phyloP scores from a whole-genome alignment of 306 rosid genomes.

The Quercus parvula region DNA sequence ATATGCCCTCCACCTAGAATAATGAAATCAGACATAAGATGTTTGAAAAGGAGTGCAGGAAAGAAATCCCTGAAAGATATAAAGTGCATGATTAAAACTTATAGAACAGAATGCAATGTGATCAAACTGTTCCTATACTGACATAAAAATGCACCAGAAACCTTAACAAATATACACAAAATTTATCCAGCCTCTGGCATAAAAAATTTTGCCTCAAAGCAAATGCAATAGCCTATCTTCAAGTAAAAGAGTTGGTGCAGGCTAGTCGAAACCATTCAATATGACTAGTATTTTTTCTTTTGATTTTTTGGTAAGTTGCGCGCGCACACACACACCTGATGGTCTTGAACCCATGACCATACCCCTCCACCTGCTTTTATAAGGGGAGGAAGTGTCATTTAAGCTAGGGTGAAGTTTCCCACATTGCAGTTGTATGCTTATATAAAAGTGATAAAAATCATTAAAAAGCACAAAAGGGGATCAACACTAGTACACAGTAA shows the following conservation, averaged over 20 bases:
- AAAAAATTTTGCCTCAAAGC: background rate
- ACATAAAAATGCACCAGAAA: background rate
- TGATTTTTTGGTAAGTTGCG: too few species aligned
- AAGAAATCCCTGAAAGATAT: background rate
- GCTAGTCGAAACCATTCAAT: background rate
- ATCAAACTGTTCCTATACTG: background rate
- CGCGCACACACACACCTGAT: too few species aligned
- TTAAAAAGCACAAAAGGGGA: too few species aligned
- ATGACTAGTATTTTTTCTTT: too few species aligned
- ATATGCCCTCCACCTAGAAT: conserved; percentile 84
- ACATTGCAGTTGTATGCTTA: too few species aligned
- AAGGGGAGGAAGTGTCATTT: too few species aligned
- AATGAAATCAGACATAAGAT: conserved; percentile 20
- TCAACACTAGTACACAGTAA: too few species aligned
- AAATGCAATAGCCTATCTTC: background rate
- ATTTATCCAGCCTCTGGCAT: background rate
- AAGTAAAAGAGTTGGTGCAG: background rate
- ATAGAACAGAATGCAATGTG: background rate
- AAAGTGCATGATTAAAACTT: background rate
- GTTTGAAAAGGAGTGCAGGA: background rate
- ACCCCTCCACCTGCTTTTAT: too few species aligned
- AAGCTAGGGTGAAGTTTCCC: too few species aligned
- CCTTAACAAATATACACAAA: background rate
- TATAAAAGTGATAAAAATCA: too few species aligned
- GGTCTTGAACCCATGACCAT: too few species aligned